Evolutionary conservation across 768 basidiomycete genomes (phyloP), one percentile per base, ranked within the genome.

Genomic region (Mycena rosella): DNA sequence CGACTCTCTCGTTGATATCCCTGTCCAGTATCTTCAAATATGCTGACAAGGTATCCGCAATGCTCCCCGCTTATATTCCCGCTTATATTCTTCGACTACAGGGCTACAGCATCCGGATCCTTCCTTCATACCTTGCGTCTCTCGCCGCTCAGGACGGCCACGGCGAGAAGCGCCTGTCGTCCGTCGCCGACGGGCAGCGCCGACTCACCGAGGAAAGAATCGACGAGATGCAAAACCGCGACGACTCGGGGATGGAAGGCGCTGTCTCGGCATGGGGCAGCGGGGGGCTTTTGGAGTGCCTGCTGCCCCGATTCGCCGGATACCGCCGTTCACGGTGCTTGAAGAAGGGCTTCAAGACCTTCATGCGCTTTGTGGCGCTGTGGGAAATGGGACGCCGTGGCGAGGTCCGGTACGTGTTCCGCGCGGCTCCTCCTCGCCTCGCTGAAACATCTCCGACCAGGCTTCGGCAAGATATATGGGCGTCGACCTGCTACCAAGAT

Each of bases 91-190:
- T 8, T 8, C 10, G 7, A n/a, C 18, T 44, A 13, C 29, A 67
- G 64, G 65, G 65, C 47, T 62, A 67, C 32, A 60, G 66, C 2
- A 67, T 61, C 38, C 42, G 66, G 13, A 42, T 67, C 17, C 54
- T 62, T 18, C 66, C 59, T 8, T 55, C 59, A 20, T 67, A 66
- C 20, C 22, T 66, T 24, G 47, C 58, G 5, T 54, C 65, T 11
- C 57, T 66, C 36, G 18, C 29, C 5, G 30, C 34, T 24, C 11
- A 52, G 9, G 30, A 20, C 38, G 15, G 17, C n/a, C n/a, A n/a
- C n/a, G n/a, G n/a, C n/a, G n/a, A n/a, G n/a, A n/a, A n/a, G n/a
- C n/a, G n/a, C n/a, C 17, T 56, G 13, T 11, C n/a, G n/a, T 29
- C 54, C 4, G 24, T 55, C 3, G 44, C 44, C 2, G 20, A 29